Conservation (phyloP, 345 rosid genomes). For the Arabidopsis thaliana region DNA sequence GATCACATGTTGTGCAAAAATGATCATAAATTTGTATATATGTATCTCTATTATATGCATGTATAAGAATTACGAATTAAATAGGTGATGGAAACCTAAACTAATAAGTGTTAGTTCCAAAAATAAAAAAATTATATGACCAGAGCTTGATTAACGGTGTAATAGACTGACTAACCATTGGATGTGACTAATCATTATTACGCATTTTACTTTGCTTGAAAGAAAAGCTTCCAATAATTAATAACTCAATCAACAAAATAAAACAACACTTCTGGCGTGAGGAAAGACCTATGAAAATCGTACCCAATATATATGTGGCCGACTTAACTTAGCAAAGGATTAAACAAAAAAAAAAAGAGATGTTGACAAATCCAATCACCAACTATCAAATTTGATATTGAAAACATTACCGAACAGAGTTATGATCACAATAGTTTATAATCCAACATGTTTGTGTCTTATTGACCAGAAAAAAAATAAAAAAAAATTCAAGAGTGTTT, state of each 20-base stretch:
- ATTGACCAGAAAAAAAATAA: background rate
- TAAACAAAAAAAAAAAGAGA: background rate
- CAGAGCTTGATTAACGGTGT: slow-evolving; percentile 34
- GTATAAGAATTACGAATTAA: background rate
- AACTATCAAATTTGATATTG: background rate
- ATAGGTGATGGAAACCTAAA: slow-evolving; percentile 11
- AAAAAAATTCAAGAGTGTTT: background rate
- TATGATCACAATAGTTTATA: background rate
- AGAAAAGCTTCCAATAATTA: slow-evolving; percentile 35
- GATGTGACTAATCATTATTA: slow-evolving; percentile 35
- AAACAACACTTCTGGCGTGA: background rate
- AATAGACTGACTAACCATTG: slow-evolving; percentile 31
- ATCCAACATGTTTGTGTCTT: background rate
- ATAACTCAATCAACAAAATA: slow-evolving; percentile 9
- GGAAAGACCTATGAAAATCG: background rate
- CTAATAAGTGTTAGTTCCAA: background rate
- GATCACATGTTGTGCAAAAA: slow-evolving; percentile 35
- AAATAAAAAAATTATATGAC: background rate
- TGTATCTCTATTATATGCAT: background rate
- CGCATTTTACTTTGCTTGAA: slow-evolving; percentile 40
- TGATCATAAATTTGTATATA: background rate
- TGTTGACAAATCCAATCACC: slow-evolving; percentile 28
- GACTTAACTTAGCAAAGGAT: background rate
- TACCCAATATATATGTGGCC: slow-evolving; percentile 8
- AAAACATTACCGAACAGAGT: background rate